phyloP scores from a whole-genome alignment of 805 yeast genomes.

The Phaffomyces opuntiae region DNA sequence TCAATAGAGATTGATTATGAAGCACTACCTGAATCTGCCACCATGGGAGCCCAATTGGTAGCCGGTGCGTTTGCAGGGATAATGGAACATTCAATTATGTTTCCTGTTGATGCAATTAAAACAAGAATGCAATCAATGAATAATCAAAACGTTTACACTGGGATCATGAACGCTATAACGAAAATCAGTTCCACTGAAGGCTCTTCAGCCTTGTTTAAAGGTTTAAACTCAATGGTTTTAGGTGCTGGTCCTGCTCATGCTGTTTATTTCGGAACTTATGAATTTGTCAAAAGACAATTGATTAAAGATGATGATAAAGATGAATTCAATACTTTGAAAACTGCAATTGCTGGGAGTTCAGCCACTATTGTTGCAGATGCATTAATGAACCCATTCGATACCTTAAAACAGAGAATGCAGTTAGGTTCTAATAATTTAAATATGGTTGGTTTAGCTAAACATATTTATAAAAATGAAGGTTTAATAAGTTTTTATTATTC shows the following conservation, averaged over 20 bases:
- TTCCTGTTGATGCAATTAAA: conserved; percentile 92
- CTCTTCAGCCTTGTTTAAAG: conserved; percentile 83
- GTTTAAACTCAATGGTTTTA: conserved; percentile 81
- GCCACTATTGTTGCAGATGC: conserved; percentile 95
- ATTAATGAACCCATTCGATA: conserved; percentile 95
- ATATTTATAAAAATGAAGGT: conserved; percentile 58
- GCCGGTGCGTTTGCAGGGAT: conserved; percentile 99
- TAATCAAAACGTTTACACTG: conserved; percentile 21
- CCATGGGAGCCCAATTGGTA: conserved; percentile 69
- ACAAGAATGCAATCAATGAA: conserved; percentile 73
- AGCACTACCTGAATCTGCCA: conserved; percentile 80
- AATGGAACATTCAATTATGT: conserved; percentile 97
- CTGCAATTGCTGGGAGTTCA: conserved; percentile 81
- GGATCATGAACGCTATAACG: conserved; percentile 61
- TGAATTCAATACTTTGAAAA: conserved; percentile 66
- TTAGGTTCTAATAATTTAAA: conserved; percentile 23
- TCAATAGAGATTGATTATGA: conserved; percentile 72
- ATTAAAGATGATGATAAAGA: conserved; percentile 27
- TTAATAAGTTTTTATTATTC: conserved; percentile 80
- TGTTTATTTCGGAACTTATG: conserved; percentile 91
- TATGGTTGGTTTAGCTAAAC: conserved; percentile 32
- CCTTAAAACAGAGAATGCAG: conserved; percentile 94
- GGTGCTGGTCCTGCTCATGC: conserved; percentile 99
- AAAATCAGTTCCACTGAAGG: conserved; percentile 85
- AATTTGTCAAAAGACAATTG: conserved; percentile 44